A percentile compares a stretch with the other conserved stretches of the same genome.
Conservation (phyloP, 1,284 basidiomycete species). For the Taiwanofungus camphoratus region DNA sequence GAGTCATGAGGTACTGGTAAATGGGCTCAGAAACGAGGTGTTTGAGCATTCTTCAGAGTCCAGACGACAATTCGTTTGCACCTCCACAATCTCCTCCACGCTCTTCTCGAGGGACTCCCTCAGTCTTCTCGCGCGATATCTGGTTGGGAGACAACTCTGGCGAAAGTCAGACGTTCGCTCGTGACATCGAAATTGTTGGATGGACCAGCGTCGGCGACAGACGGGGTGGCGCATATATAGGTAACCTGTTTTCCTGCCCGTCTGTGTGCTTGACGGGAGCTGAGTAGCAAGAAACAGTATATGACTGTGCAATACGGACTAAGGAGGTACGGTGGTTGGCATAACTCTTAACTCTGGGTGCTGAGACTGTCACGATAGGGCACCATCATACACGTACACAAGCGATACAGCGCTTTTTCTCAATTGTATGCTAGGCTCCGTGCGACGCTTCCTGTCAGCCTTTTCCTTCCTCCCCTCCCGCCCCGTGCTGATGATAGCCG, state of each 20-base stretch:
- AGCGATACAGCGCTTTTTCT: slow-evolving; percentile 67
- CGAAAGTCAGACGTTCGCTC: slow-evolving; percentile 48
- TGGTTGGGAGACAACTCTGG: slow-evolving; percentile 59
- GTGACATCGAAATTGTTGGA: slow-evolving; percentile 56
- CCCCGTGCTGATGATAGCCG: background rate
- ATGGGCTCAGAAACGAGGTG: too few relatives aligned
- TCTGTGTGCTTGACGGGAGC: background rate
- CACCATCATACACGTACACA: slow-evolving; percentile 60
- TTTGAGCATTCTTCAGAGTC: background rate
- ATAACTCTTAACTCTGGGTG: background rate
- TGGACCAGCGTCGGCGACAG: slow-evolving; percentile 67
- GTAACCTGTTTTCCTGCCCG: slow-evolving; percentile 29
- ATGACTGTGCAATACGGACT: slow-evolving; percentile 59
- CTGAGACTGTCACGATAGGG: slow-evolving; percentile 30
- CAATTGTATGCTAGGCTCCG: slow-evolving; percentile 47
- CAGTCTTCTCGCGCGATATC: slow-evolving; percentile 56
- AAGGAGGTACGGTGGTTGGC: slow-evolving; percentile 38
- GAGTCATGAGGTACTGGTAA: slow-evolving; percentile 7
- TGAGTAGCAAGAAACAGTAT: slow-evolving; percentile 34
- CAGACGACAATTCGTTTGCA: slow-evolving; percentile 7
- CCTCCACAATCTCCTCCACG: slow-evolving; percentile 17
- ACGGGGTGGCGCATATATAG: slow-evolving; percentile 54
- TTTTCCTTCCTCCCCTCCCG: background rate
- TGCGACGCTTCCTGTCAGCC: slow-evolving; percentile 47
- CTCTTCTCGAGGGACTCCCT: slow-evolving; percentile 39